Conservation (phyloP, 2,329 filamentous ascomycete species). For the Trichoderma atroviride region DNA sequence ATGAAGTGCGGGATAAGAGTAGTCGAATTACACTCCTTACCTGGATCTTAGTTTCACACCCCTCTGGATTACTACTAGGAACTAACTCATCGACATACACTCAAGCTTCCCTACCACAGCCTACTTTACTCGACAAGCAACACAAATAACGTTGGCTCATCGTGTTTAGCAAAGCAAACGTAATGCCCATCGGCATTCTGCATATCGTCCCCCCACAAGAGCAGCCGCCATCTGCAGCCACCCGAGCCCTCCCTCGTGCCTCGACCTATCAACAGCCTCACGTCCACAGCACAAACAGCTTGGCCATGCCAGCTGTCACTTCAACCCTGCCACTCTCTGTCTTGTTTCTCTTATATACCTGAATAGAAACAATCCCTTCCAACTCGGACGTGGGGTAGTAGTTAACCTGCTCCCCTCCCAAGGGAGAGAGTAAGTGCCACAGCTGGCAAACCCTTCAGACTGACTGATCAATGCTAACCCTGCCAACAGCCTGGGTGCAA, state of each 20-base stretch:
- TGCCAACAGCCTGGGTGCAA: slow-evolving; percentile 32
- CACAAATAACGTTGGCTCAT: background rate
- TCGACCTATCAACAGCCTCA: slow-evolving; percentile 8
- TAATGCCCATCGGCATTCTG: background rate
- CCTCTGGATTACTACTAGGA: background rate
- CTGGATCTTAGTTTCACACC: background rate
- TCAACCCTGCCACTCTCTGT: background rate
- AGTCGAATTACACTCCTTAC: background rate
- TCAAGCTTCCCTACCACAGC: background rate
- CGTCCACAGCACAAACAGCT: background rate
- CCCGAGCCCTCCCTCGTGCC: background rate
- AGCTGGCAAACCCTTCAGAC: slow-evolving; percentile 16
- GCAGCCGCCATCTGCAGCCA: slow-evolving; percentile 1
- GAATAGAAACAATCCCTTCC: slow-evolving; percentile 20
- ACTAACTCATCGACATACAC: background rate
- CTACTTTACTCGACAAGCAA: background rate
- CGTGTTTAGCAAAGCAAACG: background rate
- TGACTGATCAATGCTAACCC: slow-evolving; percentile 19
- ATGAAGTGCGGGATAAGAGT: background rate
- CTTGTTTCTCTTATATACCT: slow-evolving; percentile 7
- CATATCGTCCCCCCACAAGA: background rate
- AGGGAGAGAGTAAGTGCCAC: slow-evolving; percentile 34
- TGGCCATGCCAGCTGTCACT: slow-evolving; percentile 7
- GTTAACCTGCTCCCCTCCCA: slow-evolving; percentile 35
- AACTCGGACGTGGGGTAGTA: slow-evolving; percentile 34